Evolutionary conservation across 371 early-diverging fungal genomes (phyloP), one percentile per base, ranked within the genome.

Genomic region (Basidiobolus meristosporus): DNA sequence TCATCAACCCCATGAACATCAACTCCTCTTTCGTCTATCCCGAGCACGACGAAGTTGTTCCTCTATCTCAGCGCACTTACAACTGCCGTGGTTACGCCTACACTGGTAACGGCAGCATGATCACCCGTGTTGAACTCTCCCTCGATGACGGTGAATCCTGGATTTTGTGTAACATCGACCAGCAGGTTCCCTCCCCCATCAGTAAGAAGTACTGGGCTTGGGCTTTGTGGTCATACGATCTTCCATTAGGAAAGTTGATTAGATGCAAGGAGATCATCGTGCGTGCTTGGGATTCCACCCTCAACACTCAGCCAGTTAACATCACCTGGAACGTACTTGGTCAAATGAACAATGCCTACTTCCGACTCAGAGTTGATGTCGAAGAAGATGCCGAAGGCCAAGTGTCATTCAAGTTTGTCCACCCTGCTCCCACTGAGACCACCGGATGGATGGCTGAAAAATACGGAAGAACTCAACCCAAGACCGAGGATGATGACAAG

Each of bases 121-220:
- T 84, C 16, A 70, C 70, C 18, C 75, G 86, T 1, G 83, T 85
- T n/a, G 85, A 85, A 51, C 62, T 84, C 19, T 73, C 80, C 16
- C 59, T 69, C n/a, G 83, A 88, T 42, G 63, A 68, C 37, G 88
- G 88, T n/a, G 55, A 63, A 39, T 72, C 79, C 1, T 88, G 88
- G 88, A 44, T 57, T 3, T 50, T 73, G 47, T 48, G 71, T 1
- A 44, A 58, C 10, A 39, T 73, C 17, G 52, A 56, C 14, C 58
- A 60, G 14, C 49, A 50, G 9, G 44, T 26, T 2, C 53, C 53
- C 1, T 43, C 49, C 30, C 26, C 26, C 26, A 26, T 26, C 26
- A 26, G 26, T 26, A 35, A 41, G 15, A 44, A 62, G 33, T 55
- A 58, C 36, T 83, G 84, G 82, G 60, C 68, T 39, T 83, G 84